Percentiles rank a stretch among this genome's conserved stretches.
These are phyloP conservation scores for Penicillium soppii DNA, from an alignment of 495 filamentous ascomycete species.

Conservation along the genomic window DNA sequence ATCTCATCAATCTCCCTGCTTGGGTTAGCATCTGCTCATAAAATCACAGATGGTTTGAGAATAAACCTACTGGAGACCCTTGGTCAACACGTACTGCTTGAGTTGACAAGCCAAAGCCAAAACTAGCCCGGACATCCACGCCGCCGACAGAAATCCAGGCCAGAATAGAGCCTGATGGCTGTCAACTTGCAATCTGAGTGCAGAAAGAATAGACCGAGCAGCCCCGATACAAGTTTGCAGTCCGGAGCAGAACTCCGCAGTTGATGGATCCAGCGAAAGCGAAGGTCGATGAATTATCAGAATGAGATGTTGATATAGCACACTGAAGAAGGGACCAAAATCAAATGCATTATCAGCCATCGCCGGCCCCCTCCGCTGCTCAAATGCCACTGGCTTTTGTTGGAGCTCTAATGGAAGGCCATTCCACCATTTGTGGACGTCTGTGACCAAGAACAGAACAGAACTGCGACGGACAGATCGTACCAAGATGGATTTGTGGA, in stretches of 20 bases:
- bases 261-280: slow-evolving; percentile 32
- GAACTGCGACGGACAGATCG: slow-evolving; percentile 36
- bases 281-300: slow-evolving; percentile 59
- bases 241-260: slow-evolving; percentile 38
- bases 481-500: slow-evolving; percentile 42
- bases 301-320: slow-evolving; percentile 68
- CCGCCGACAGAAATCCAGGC: slow-evolving; percentile 40
- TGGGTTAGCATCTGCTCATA: background rate
- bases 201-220: slow-evolving; percentile 35
- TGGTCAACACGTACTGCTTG: slow-evolving; percentile 35
- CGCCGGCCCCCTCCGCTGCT: background rate
- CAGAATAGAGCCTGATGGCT: slow-evolving; percentile 37
- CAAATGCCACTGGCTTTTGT: slow-evolving; percentile 1
- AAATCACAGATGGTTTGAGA: background rate
- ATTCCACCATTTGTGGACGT: slow-evolving; percentile 49
- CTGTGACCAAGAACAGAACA: slow-evolving; percentile 38
- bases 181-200: slow-evolving; percentile 30
- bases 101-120: slow-evolving; percentile 44
- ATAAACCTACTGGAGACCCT: slow-evolving; percentile 33
- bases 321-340: slow-evolving; percentile 47
- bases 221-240: slow-evolving; percentile 43
- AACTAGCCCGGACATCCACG: slow-evolving; percentile 42
- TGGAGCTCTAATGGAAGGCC: slow-evolving; percentile 34
- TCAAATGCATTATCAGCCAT: slow-evolving; percentile 28
- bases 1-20: slow-evolving; percentile 36